A percentile compares a stretch with the other conserved stretches of the same genome.
phyloP scores from a whole-genome alignment of 164 flowering plant genomes.

The Kingdonia uniflora region DNA sequence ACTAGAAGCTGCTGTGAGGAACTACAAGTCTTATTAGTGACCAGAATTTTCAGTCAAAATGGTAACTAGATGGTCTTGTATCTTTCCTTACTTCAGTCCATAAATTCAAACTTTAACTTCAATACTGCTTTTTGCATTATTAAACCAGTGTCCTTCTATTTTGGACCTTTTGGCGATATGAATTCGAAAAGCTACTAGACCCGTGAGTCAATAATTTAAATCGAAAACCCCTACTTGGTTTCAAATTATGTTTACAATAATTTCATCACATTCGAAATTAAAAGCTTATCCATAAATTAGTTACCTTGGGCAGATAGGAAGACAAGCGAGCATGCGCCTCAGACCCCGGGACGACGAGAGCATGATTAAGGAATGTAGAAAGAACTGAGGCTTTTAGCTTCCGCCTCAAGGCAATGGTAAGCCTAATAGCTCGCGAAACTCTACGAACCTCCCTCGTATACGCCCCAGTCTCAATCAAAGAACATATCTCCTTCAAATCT shows the following conservation, averaged over 20 bases:
- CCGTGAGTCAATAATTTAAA: too few species aligned
- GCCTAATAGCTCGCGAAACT: slow-evolving; percentile 56
- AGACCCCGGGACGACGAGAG: slow-evolving; percentile 57
- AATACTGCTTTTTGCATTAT: too few species aligned
- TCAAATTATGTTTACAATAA: background rate
- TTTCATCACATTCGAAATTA: background rate
- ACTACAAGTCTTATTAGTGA: too few species aligned
- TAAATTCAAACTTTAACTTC: too few species aligned
- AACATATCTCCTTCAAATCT: slow-evolving; percentile 80
- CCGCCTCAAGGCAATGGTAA: slow-evolving; percentile 54
- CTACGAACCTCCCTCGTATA: slow-evolving; percentile 62
- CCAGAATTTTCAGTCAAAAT: too few species aligned
- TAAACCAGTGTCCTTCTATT: too few species aligned
- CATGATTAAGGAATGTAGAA: slow-evolving; percentile 47
- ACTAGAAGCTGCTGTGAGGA: too few species aligned
- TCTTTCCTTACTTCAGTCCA: too few species aligned
- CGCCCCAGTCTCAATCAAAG: slow-evolving; percentile 63
- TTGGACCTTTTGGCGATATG: too few species aligned
- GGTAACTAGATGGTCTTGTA: too few species aligned
- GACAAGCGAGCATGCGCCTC: slow-evolving; percentile 49
- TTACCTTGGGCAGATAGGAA: slow-evolving; percentile 78
- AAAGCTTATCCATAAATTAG: background rate
- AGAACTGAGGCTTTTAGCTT: slow-evolving; percentile 54
- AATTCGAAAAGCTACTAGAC: too few species aligned
- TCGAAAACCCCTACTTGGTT: too few species aligned